Conservation (phyloP, 371 early-diverging fungal genomes). For the Circinella minor region DNA sequence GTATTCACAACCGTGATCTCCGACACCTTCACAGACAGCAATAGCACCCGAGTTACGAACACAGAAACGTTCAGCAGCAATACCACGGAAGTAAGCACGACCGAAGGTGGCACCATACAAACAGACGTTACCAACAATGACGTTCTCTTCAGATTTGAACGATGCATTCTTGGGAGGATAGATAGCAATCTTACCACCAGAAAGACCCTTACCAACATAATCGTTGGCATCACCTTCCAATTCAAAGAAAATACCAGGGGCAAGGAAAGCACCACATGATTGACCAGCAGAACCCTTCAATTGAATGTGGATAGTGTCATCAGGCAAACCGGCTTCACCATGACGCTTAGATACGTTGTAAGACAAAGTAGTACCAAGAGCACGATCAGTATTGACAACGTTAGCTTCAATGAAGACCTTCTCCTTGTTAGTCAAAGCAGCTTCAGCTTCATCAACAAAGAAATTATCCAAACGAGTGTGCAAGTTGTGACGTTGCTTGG, state of each 20-base stretch:
- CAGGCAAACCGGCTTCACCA: conserved; percentile 87
- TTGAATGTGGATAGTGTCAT: conserved; percentile 83
- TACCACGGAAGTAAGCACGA: conserved; percentile 89
- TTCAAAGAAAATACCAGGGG: conserved; percentile 88
- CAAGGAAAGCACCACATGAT: conserved; percentile 94
- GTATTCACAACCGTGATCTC: conserved; percentile 99
- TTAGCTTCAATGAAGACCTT: conserved; percentile 65
- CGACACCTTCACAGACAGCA: conserved; percentile 96
- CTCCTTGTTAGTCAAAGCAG: conserved; percentile 66
- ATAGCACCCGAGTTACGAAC: conserved; percentile 97
- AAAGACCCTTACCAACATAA: conserved; percentile 97
- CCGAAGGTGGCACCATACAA: conserved; percentile 96
- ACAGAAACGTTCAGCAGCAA: conserved; percentile 97
- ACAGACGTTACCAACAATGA: conserved; percentile 96
- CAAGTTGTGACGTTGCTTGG: conserved; percentile 87
- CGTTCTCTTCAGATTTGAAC: conserved; percentile 86
- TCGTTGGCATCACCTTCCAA: conserved; percentile 98
- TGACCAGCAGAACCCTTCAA: conserved; percentile 96
- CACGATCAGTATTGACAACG: conserved; percentile 94
- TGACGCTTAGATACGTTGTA: conserved; percentile 84
- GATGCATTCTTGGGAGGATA: conserved; percentile 82
- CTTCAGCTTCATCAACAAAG: conserved; percentile 81
- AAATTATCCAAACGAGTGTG: conserved; percentile 66
- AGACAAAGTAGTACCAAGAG: conserved; percentile 89
- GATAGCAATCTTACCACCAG: conserved; percentile 88